These are phyloP conservation scores for Schizochytrium sp. DNA, from an alignment of 108 stramenopile species.

Conservation along the genomic window DNA sequence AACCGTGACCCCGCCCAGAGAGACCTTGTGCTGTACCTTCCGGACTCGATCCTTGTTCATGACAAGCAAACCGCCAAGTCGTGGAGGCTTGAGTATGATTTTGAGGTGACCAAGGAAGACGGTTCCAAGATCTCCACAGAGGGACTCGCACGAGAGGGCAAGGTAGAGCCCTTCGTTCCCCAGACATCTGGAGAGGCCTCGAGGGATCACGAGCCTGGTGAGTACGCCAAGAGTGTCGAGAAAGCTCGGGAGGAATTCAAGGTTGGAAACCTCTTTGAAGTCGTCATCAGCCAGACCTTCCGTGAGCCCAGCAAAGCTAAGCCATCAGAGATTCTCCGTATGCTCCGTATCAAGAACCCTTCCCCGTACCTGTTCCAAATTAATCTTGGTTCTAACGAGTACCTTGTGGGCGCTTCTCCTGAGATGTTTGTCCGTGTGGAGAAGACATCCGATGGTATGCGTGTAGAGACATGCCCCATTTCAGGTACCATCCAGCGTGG, in stretches of 20 bases:
- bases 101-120: slow-evolving; percentile 75
- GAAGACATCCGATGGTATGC: slow-evolving; percentile 83
- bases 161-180: slow-evolving; percentile 61
- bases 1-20: slow-evolving; percentile 86
- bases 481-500: slow-evolving; percentile 98
- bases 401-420: slow-evolving; percentile 94
- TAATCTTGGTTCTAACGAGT: slow-evolving; percentile 93
- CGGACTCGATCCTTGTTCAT: slow-evolving; percentile 91
- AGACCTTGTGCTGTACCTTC: slow-evolving; percentile 90
- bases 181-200: not conserved
- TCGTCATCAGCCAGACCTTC: slow-evolving; percentile 94
- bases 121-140: slow-evolving; percentile 77
- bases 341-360: slow-evolving; percentile 88
- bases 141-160: slow-evolving; percentile 83
- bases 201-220: slow-evolving; percentile 64
- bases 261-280: slow-evolving; percentile 96
- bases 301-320: slow-evolving; percentile 68
- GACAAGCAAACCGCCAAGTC: slow-evolving; percentile 91
- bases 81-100: slow-evolving; percentile 92
- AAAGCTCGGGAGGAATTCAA: slow-evolving; percentile 90
- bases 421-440: slow-evolving; percentile 99
- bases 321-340: slow-evolving; percentile 87
- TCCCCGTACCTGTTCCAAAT: slow-evolving; percentile 97
- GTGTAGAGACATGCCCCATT: slow-evolving; percentile 98
- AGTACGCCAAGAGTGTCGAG: slow-evolving; percentile 88